These are phyloP conservation scores for Poteriospumella lacustris DNA, from an alignment of 108 stramenopile species.

Conservation along the genomic window DNA sequence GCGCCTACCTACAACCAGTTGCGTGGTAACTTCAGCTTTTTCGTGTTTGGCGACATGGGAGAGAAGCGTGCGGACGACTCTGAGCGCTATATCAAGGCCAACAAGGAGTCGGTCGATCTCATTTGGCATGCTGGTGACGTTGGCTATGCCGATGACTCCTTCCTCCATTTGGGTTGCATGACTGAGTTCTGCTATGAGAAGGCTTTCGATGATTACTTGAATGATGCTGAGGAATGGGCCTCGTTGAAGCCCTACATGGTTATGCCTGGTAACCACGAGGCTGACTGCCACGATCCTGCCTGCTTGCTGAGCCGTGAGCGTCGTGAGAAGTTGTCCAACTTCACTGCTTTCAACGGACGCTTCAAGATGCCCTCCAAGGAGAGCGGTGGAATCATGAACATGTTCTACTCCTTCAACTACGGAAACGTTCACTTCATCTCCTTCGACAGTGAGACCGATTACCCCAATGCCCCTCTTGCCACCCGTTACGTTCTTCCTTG, in stretches of 20 bases:
- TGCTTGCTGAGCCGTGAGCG: slow-evolving; percentile 11
- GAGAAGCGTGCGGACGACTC: neutral
- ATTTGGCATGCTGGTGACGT: slow-evolving; percentile 32
- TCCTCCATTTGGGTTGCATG: slow-evolving; percentile 13
- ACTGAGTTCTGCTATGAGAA: slow-evolving; percentile 27
- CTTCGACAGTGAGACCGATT: slow-evolving; percentile 53
- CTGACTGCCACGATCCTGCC: slow-evolving; percentile 22
- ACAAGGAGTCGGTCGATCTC: slow-evolving; percentile 1
- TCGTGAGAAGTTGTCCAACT: slow-evolving; percentile 40
- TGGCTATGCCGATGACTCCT: slow-evolving; percentile 26
- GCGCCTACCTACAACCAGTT: neutral
- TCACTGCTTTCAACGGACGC: slow-evolving; percentile 48
- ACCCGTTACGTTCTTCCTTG: slow-evolving; percentile 28
- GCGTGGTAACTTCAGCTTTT: slow-evolving; percentile 7
- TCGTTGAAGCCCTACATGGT: slow-evolving; percentile 49
- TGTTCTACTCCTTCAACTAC: slow-evolving; percentile 54
- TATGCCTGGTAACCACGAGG: slow-evolving; percentile 53
- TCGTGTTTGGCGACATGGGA: slow-evolving; percentile 24
- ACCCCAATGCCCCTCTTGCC: slow-evolving; percentile 33
- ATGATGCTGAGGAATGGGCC: slow-evolving; percentile 26
- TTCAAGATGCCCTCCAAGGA: slow-evolving; percentile 55
- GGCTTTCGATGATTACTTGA: slow-evolving; percentile 16
- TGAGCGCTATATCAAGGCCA: neutral
- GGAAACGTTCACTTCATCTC: slow-evolving; percentile 49
- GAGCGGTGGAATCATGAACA: slow-evolving; percentile 38